Conservation (phyloP, 805 yeast species). For the Lipomyces sp. region DNA sequence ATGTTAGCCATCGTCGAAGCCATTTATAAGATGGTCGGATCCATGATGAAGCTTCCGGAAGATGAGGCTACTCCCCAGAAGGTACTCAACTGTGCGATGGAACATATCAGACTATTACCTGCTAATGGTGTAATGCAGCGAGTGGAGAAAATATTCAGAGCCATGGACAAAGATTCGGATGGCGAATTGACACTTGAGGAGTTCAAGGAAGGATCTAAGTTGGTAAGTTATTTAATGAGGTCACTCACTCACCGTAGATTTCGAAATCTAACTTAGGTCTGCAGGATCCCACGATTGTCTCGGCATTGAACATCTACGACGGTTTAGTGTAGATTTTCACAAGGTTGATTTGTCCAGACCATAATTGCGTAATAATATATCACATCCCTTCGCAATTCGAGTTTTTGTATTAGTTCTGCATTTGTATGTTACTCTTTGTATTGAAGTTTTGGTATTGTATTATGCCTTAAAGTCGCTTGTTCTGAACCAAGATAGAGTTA, state of each 20-base stretch:
- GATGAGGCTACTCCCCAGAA: slow-evolving; percentile 93
- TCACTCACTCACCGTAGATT: neutral
- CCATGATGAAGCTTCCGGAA: slow-evolving; percentile 84
- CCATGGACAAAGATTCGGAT: slow-evolving; percentile 72
- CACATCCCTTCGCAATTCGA: neutral
- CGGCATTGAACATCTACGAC: slow-evolving; percentile 37
- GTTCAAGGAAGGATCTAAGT: slow-evolving; percentile 77
- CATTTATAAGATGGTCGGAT: slow-evolving; percentile 93
- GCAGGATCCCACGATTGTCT: slow-evolving; percentile 38
- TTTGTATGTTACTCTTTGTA: neutral
- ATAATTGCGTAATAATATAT: neutral
- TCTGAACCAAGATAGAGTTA: neutral
- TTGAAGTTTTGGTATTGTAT: neutral
- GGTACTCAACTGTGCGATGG: slow-evolving; percentile 18
- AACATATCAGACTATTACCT: neutral
- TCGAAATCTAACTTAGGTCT: neutral
- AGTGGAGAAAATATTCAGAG: slow-evolving; percentile 75
- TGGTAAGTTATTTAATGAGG: slow-evolving; percentile 47
- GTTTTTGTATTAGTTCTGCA: neutral
- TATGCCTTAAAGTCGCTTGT: neutral
- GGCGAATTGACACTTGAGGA: slow-evolving; percentile 79
- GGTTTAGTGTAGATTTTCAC: slow-evolving; percentile 27
- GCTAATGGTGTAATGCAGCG: slow-evolving; percentile 46
- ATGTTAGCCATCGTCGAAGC: slow-evolving; percentile 79
- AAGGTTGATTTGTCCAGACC: neutral